Evolutionary conservation across 2,329 filamentous ascomycete genomes (phyloP), one percentile per base, ranked within the genome.

Genomic region (Ophiognomonia clavigignenti-juglandacearum): DNA sequence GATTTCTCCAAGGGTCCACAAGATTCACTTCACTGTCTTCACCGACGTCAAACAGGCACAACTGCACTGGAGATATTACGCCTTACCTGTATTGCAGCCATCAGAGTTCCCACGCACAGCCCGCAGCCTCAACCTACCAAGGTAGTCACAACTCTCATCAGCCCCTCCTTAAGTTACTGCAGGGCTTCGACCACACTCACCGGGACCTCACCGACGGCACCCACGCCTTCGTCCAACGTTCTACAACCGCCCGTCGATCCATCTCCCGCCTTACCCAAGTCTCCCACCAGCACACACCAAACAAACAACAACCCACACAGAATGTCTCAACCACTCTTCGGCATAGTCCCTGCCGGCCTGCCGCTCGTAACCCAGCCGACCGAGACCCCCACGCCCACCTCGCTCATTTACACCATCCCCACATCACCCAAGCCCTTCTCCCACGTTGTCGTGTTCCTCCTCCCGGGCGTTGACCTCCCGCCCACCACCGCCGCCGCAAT

Each of bases 371-470:
- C 73, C 2, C 60, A 65, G 1, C 79, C 81, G 1, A 69, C 74
- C 24, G 72, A 73, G n/a, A 63, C 69, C 2, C 79, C 74, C 1
- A 72, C 75, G 1, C 68, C 69, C 41, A 76, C 73, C 3, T 77
- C 74, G n/a, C 74, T 80, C 56, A 69, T 82, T 47, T 84, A 77
- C 65, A 66, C 68, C 41, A 67, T 80, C 46, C 64, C 64, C 2
- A 64, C 69, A 11, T 56, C 66, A n/a, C 51, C 57, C 46, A 71
- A 71, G 36, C 57, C 80, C 43, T 89, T 93, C 64, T 82, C 85
- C 14, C 90, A 97, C 64, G 78, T 97, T 46, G 86, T 90, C 59
- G 83, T 97, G 48, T 95, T 97, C 70, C 75, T 96, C 29, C 79
- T 96, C 1, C 95, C 93, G 0, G 86, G 85, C 36, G 74, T 85